Evolutionary conservation across 345 rosid genomes (phyloP), one percentile per base, ranked within the genome.

Genomic region (Excoecaria agallocha): DNA sequence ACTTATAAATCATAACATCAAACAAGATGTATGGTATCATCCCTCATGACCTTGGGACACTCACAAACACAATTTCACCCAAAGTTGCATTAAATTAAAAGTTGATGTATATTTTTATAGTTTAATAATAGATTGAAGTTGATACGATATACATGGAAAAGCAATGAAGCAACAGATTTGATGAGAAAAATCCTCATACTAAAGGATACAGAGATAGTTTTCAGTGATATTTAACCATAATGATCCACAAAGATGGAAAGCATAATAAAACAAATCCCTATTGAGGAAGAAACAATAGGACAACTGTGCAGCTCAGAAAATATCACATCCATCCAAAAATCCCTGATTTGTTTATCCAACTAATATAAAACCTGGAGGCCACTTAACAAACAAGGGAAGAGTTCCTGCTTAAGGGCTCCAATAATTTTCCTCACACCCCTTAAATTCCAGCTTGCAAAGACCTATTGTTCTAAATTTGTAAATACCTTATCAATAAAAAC

Each of bases 401-500:
- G 61, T 72, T 75, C 82, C 77, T 78, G 37, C 66, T 72, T 64
- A 70, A 55, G 57, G 52, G 57, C 55, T 24, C 54, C 41, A 71
- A 51, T 45, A 25, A 60, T 52, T 65, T 68, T 68, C 74, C 57
- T 72, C 11, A 0, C 24, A 9, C 46, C 15, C 11, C 19, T 50
- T 43, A 38, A 46, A 64, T 56, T 71, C 50, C 58, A 62, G 59
- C 7, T 59, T 11, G 35, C 20, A 49, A 63, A 51, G 63, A 62
- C 57, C 49, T 50, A 30, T 52, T 74, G 74, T 61, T 62, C 73
- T 71, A 66, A 60, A 59, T 67, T n/a, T 69, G 46, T 50, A 71
- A 60, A 74, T 38, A 62, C 68, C 73, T 39, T 57, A 54, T 68
- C 35, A 22, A 74, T 24, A 49, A 52, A 80, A 57, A 77, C 68